phyloP scores from a whole-genome alignment of 345 rosid species.

The Clausena lansium region DNA sequence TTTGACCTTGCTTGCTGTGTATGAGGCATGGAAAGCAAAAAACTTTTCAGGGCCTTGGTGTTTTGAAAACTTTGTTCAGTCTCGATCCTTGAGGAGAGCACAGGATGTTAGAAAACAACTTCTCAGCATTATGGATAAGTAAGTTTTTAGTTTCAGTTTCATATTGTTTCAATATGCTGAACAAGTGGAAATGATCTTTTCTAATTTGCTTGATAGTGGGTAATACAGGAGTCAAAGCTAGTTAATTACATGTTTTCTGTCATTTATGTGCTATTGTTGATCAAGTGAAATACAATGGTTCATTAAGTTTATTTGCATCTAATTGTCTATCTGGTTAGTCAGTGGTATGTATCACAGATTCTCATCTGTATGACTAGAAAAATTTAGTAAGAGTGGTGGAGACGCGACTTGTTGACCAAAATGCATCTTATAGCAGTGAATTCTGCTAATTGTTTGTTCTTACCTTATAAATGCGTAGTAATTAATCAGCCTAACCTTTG shows the following conservation, averaged over 20 bases:
- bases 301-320: neutral
- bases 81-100: constrained; percentile 75
- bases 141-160: constrained; percentile 23
- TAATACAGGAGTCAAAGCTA: neutral
- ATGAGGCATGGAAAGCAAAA: constrained; percentile 92
- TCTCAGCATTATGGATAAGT: constrained; percentile 89
- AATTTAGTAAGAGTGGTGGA: constrained; percentile 2
- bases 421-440: neutral
- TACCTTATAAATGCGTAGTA: neutral
- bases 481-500: neutral
- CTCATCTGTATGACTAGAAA: neutral
- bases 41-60: constrained; percentile 93
- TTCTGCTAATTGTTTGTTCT: neutral
- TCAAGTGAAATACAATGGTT: neutral
- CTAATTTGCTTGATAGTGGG: neutral
- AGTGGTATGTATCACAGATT: neutral
- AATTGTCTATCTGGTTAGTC: neutral
- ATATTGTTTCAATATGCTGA: neutral
- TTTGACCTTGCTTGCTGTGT: constrained; percentile 87
- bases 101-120: constrained; percentile 90
- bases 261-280: neutral
- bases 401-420: neutral
- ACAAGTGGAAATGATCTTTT: neutral
- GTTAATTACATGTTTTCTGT: neutral
- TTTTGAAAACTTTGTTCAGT: constrained; percentile 82